phyloP scores from a whole-genome alignment of 2,329 filamentous ascomycete species.

The Drechslera avenae region DNA sequence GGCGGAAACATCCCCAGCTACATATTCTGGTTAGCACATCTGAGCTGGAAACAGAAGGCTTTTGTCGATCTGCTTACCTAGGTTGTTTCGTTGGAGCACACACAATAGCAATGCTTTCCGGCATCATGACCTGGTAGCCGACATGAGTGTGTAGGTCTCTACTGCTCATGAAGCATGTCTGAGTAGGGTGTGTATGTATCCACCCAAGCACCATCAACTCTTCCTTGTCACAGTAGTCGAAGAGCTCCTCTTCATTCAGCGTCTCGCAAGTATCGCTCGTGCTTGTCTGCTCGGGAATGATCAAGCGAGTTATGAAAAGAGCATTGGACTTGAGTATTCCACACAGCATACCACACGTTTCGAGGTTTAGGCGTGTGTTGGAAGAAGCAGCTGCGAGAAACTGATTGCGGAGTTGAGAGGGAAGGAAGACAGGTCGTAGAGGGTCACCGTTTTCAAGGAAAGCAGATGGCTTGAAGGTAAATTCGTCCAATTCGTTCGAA shows the following conservation, averaged over 20 bases:
- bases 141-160: slow-evolving; percentile 91
- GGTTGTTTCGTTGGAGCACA: slow-evolving; percentile 83
- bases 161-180: slow-evolving; percentile 97
- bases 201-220: slow-evolving; percentile 88
- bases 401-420: slow-evolving; percentile 70
- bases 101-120: slow-evolving; percentile 95
- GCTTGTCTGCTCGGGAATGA: slow-evolving; percentile 88
- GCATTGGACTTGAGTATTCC: slow-evolving; percentile 91
- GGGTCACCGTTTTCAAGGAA: slow-evolving; percentile 89
- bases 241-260: slow-evolving; percentile 79
- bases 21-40: neutral
- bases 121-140: slow-evolving; percentile 94
- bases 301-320: slow-evolving; percentile 83
- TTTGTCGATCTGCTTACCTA: slow-evolving; percentile 62
- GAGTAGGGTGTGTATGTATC: slow-evolving; percentile 97
- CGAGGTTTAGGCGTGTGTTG: slow-evolving; percentile 82
- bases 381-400: slow-evolving; percentile 76
- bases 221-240: slow-evolving; percentile 86
- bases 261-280: slow-evolving; percentile 96
- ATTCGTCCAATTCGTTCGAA: slow-evolving; percentile 60
- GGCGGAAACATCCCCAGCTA: slow-evolving; percentile 90
- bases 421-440: slow-evolving; percentile 86
- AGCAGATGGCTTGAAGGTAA: slow-evolving; percentile 82
- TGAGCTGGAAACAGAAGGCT: neutral
- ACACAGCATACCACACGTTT: slow-evolving; percentile 94